Conservation (phyloP, 371 early-diverging fungal species). For the Gilbertella persicaria region DNA sequence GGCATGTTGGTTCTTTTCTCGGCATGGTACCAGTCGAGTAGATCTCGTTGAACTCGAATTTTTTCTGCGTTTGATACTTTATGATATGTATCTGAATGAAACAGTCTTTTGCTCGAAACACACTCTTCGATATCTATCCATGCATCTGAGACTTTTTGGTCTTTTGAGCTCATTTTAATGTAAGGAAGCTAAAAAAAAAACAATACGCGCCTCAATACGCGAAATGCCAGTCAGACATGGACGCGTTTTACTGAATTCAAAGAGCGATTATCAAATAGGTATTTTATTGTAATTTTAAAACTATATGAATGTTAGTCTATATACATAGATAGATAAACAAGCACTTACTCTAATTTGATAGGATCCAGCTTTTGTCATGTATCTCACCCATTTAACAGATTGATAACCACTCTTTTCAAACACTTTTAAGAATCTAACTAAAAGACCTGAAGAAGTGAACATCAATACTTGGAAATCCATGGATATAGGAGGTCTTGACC, state of each 20-base stretch:
- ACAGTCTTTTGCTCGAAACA: slow-evolving; percentile 29
- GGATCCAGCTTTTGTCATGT: slow-evolving; percentile 89
- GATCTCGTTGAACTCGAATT: slow-evolving; percentile 37
- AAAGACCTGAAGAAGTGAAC: slow-evolving; percentile 88
- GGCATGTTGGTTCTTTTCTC: slow-evolving; percentile 67
- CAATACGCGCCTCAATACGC: no score
- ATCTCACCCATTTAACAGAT: slow-evolving; percentile 93
- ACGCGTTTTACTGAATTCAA: no score
- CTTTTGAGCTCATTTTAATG: not conserved
- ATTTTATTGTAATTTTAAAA: no score
- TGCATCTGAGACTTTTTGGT: not conserved
- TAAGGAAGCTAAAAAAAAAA: not conserved
- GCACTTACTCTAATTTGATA: slow-evolving; percentile 80
- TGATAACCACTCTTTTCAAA: slow-evolving; percentile 91
- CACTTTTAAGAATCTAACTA: slow-evolving; percentile 89
- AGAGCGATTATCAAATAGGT: no score
- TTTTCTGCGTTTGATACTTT: slow-evolving; percentile 27
- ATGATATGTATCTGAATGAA: slow-evolving; percentile 38
- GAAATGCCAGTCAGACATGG: no score
- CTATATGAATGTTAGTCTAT: not conserved
- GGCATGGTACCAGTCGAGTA: slow-evolving; percentile 69
- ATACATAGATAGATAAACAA: not conserved
- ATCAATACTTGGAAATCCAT: slow-evolving; percentile 88
- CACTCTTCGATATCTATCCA: slow-evolving; percentile 34
- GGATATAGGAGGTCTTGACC: slow-evolving; percentile 90